phyloP scores from a whole-genome alignment of 2,329 filamentous ascomycete species.

The Xylariaceae sp. region DNA sequence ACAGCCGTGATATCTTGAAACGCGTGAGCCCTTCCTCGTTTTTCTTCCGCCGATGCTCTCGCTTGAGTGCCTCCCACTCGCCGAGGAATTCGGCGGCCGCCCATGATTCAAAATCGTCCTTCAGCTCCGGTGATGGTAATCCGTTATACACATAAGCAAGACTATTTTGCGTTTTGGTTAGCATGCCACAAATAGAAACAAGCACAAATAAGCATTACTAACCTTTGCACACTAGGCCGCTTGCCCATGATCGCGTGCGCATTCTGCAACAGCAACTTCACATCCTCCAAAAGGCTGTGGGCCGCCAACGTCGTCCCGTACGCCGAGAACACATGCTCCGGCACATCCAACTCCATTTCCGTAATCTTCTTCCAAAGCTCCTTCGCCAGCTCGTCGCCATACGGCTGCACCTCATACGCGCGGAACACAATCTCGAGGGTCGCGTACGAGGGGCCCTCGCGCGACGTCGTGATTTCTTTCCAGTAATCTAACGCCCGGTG shows the following conservation, averaged over 20 bases:
- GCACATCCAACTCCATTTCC: conserved; percentile 74
- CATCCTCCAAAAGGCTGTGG: conserved; percentile 66
- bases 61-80: conserved; percentile 64
- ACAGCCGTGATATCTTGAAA: conserved; percentile 47
- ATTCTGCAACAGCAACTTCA: conserved; percentile 60
- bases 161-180: conserved; percentile 31
- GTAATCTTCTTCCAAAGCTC: conserved; percentile 68
- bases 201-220: conserved; percentile 20
- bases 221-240: conserved; percentile 25
- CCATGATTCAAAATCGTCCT: conserved; percentile 71
- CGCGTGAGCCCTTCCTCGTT: conserved; percentile 43
- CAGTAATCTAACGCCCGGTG: conserved; percentile 72
- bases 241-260: conserved; percentile 60
- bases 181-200: conserved; percentile 3
- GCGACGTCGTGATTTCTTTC: conserved; percentile 74
- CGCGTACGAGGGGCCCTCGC: conserved; percentile 81
- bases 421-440: conserved; percentile 79
- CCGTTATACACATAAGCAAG: conserved; percentile 75
- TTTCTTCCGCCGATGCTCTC: conserved; percentile 42
- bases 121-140: conserved; percentile 60
- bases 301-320: conserved; percentile 75
- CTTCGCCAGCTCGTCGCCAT: conserved; percentile 57
- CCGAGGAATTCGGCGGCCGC: conserved; percentile 63
- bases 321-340: conserved; percentile 66
- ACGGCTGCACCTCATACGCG: conserved; percentile 62